Evolutionary conservation across 2,329 filamentous ascomycete species (phyloP).

Genomic region (Tolypocladium inflatum): DNA sequence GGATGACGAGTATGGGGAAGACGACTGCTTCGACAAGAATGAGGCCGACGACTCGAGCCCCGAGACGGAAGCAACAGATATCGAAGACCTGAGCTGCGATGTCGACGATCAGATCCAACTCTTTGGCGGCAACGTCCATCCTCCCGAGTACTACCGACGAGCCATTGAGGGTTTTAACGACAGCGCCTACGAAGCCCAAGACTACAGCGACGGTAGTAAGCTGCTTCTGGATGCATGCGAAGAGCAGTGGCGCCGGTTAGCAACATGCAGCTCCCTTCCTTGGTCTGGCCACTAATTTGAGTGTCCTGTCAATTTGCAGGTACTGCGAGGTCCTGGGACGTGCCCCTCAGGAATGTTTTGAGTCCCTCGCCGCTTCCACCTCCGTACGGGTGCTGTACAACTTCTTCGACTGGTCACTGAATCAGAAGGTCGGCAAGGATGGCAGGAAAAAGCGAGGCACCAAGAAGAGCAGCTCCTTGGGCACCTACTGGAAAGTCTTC

Average conservation of each 20-base stretch:
- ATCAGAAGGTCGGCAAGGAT: too few species aligned
- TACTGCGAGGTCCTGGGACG: constrained; percentile 7
- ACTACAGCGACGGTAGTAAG: constrained; percentile 5
- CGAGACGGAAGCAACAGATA: not conserved
- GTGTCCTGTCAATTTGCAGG: constrained; percentile 5
- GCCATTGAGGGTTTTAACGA: constrained; percentile 5
- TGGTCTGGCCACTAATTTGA: not conserved
- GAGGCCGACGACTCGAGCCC: too few species aligned
- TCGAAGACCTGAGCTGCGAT: not conserved
- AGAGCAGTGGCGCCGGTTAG: constrained; percentile 6
- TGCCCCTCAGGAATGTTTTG: too few species aligned
- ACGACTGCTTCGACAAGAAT: not conserved
- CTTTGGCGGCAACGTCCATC: constrained; percentile 8
- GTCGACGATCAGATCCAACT: constrained; percentile 7
- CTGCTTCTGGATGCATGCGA: constrained; percentile 4
- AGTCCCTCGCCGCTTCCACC: too few species aligned
- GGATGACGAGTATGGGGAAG: not conserved
- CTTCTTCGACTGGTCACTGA: too few species aligned
- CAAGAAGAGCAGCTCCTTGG: too few species aligned
- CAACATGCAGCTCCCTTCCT: constrained; percentile 1
- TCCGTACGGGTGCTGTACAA: too few species aligned
- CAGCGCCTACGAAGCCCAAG: constrained; percentile 3
- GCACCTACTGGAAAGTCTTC: too few species aligned
- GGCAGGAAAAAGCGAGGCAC: too few species aligned
- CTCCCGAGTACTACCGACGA: constrained; percentile 8